Percentiles rank a stretch among this genome's conserved stretches.
These are phyloP conservation scores for Botrytis fabae DNA, from an alignment of 2,329 filamentous ascomycete species.

Conservation along the genomic window DNA sequence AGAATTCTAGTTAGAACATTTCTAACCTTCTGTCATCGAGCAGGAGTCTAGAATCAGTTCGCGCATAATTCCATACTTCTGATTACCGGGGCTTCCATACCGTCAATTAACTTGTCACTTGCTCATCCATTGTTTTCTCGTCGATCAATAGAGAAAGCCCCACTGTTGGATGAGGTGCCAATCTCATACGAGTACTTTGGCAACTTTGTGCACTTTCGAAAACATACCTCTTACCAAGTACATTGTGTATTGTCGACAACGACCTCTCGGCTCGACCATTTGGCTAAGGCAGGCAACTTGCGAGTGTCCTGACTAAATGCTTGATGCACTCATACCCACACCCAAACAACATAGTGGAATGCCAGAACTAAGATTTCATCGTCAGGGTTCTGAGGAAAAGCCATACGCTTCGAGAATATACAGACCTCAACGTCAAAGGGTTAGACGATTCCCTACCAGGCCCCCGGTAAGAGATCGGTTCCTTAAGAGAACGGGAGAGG, in stretches of 20 bases:
- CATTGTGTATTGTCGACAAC: background rate
- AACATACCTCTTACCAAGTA: background rate
- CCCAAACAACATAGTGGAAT: conserved; percentile 28
- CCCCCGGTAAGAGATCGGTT: conserved; percentile 22
- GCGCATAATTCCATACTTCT: conserved; percentile 10
- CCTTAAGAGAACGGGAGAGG: conserved; percentile 25
- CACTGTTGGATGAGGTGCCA: conserved; percentile 1
- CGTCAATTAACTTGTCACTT: background rate
- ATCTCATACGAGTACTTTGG: conserved; percentile 10
- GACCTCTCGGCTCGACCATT: background rate
- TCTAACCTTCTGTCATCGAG: conserved; percentile 15
- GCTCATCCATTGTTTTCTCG: background rate
- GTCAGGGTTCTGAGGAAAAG: conserved; percentile 28
- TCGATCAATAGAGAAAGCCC: conserved; percentile 3
- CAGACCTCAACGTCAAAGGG: conserved; percentile 33
- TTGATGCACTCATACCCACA: conserved; percentile 16
- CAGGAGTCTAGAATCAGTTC: conserved; percentile 18
- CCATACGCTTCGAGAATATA: conserved; percentile 33
- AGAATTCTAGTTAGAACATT: background rate
- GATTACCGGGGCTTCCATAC: conserved; percentile 6
- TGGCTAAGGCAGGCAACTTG: conserved; percentile 16
- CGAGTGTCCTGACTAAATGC: conserved; percentile 15
- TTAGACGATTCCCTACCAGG: conserved; percentile 27
- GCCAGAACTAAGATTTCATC: conserved; percentile 30
- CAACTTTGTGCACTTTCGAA: conserved; percentile 2